phyloP scores from a whole-genome alignment of 192 early-diverging fungal species.

The Umbelopsis sp. region DNA sequence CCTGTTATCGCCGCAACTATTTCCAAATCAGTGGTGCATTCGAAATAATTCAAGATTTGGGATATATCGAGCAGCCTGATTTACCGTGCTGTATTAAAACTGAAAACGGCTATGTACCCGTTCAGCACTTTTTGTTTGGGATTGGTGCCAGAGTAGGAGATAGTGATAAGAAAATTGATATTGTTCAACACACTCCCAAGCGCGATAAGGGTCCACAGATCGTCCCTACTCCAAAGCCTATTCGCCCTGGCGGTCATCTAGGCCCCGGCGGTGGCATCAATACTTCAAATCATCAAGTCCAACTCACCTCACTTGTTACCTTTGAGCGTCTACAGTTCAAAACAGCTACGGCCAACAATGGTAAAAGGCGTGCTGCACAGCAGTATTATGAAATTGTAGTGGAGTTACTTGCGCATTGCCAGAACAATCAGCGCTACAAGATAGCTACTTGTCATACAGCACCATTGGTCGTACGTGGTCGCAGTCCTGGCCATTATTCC shows the following conservation, averaged over 20 bases:
- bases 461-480: conserved; percentile 86
- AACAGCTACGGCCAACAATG: conserved; percentile 91
- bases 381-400: conserved; percentile 86
- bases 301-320: conserved; percentile 51
- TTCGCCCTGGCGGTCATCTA: conserved; percentile 58
- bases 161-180: conserved; percentile 67
- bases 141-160: conserved; percentile 71
- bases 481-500: conserved; percentile 89
- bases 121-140: conserved; percentile 72
- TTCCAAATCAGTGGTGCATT: conserved; percentile 76
- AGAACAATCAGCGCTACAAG: conserved; percentile 50
- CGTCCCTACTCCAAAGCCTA: conserved; percentile 55
- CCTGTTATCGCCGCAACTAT: conserved; percentile 91
- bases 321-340: conserved; percentile 97
- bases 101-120: conserved; percentile 47
- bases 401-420: conserved; percentile 72
- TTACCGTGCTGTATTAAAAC: conserved; percentile 66
- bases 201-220: conserved; percentile 93
- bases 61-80: conserved; percentile 40
- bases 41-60: conserved; percentile 41
- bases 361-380: conserved; percentile 87
- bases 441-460: conserved; percentile 72
- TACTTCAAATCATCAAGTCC: conserved; percentile 34
- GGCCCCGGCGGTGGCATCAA: conserved; percentile 21
- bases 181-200: conserved; percentile 88